These are phyloP conservation scores for Geosmithia putterillii DNA, from an alignment of 2,329 filamentous ascomycete genomes.

Conservation along the genomic window DNA sequence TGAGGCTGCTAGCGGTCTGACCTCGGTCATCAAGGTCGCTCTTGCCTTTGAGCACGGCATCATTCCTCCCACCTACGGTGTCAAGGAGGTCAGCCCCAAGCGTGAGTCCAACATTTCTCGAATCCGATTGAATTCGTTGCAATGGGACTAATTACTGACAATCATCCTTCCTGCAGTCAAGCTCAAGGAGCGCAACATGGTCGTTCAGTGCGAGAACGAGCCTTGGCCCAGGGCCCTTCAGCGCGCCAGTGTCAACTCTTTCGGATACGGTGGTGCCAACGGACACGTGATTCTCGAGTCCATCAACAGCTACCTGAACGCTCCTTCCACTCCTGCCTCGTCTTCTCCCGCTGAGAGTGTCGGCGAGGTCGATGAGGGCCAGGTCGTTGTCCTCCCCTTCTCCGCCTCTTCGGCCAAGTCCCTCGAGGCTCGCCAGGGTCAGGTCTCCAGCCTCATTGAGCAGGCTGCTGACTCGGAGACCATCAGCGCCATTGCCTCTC, in stretches of 20 bases:
- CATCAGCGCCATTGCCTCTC: constrained; percentile 7
- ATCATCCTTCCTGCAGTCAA: not conserved
- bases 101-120: not conserved
- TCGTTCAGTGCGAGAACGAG: not conserved
- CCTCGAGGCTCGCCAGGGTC: not conserved
- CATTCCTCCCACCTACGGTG: constrained; percentile 12
- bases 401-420: not conserved
- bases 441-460: not conserved
- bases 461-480: not conserved
- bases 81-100: constrained; percentile 12
- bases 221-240: not conserved
- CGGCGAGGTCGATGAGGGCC: not conserved
- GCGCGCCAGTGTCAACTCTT: constrained; percentile 7
- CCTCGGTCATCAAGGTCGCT: constrained; percentile 13
- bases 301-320: not conserved
- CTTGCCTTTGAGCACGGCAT: constrained; percentile 12
- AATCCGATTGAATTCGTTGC: not conserved
- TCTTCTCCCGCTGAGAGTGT: not conserved
- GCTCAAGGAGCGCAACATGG: not conserved
- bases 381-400: not conserved
- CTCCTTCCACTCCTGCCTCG: not conserved
- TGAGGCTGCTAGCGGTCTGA: constrained; percentile 14
- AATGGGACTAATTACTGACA: not conserved
- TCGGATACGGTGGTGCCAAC: constrained; percentile 33
- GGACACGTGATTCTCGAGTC: constrained; percentile 25